Evolutionary conservation across 163 green algal genomes (phyloP).

Genomic region (Scenedesmus sp.): DNA sequence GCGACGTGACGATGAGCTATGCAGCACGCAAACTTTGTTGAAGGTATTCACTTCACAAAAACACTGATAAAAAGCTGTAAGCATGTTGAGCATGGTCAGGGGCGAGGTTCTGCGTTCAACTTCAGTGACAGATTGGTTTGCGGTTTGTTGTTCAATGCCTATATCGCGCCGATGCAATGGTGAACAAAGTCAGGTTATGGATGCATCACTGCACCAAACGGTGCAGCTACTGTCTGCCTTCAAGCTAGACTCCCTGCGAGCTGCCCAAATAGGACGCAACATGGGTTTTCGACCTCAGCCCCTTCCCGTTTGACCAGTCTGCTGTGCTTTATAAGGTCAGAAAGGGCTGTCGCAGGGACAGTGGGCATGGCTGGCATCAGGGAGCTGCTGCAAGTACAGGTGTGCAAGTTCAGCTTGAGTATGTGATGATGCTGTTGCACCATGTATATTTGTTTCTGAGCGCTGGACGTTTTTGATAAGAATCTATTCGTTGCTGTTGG

Average conservation of each 20-base stretch:
- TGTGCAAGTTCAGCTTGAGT: not conserved
- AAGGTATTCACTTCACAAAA: not conserved
- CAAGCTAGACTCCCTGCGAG: not conserved
- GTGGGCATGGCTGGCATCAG: not conserved
- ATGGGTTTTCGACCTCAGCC: not conserved
- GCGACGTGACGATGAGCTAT: not conserved
- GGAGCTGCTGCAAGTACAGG: slow-evolving; percentile 12
- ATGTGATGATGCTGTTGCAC: not conserved
- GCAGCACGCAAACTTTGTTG: not conserved
- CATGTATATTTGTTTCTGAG: too few relatives aligned
- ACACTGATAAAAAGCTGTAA: too few relatives aligned
- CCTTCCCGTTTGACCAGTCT: not conserved
- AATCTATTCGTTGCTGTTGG: too few relatives aligned
- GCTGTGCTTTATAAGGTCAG: not conserved
- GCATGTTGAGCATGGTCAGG: not conserved
- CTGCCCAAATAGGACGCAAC: not conserved
- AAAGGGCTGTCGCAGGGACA: not conserved
- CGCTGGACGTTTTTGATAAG: too few relatives aligned
- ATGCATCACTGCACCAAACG: not conserved
- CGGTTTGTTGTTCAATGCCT: too few relatives aligned
- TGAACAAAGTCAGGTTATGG: too few relatives aligned
- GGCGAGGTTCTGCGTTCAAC: not conserved
- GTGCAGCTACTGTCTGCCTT: not conserved
- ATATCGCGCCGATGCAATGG: too few relatives aligned
- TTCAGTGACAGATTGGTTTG: not conserved